Evolutionary conservation across 2,329 filamentous ascomycete genomes (phyloP).

Genomic region (Neocucurbitaria cava): DNA sequence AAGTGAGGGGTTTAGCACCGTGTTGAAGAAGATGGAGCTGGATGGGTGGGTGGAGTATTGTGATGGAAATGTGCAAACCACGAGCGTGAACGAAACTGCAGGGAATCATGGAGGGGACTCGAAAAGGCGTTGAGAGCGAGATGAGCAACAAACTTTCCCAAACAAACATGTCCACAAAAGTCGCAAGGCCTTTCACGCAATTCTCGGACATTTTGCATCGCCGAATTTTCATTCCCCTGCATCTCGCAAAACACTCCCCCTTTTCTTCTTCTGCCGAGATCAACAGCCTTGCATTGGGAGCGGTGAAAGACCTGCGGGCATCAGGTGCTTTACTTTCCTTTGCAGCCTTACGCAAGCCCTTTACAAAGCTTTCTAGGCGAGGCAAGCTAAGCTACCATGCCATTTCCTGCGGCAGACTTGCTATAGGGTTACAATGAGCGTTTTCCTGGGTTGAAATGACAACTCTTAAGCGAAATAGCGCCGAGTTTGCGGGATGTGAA

Average conservation of each 20-base stretch:
- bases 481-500: constrained; percentile 27
- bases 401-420: neutral
- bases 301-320: neutral
- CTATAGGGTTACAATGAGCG: neutral
- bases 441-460: constrained; percentile 8
- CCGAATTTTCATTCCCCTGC: neutral
- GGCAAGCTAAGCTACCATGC: neutral
- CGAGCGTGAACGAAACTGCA: constrained; percentile 23
- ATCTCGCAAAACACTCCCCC: neutral
- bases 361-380: constrained; percentile 2
- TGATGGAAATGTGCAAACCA: constrained; percentile 32
- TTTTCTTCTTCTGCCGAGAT: neutral
- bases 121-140: neutral
- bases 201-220: neutral
- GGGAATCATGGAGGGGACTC: constrained; percentile 2
- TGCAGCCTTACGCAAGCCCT: constrained; percentile 13
- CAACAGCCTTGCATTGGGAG: neutral
- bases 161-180: too few species aligned
- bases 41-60: constrained; percentile 70
- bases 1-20: constrained; percentile 64
- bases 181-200: neutral
- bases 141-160: neutral
- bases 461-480: constrained; percentile 11
- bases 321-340: constrained; percentile 3
- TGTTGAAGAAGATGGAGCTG: constrained; percentile 70